Percentiles rank a stretch among this genome's conserved stretches.
Evolutionary conservation across 2,329 filamentous ascomycete species (phyloP).

Genomic region (Gremmenia infestans): DNA sequence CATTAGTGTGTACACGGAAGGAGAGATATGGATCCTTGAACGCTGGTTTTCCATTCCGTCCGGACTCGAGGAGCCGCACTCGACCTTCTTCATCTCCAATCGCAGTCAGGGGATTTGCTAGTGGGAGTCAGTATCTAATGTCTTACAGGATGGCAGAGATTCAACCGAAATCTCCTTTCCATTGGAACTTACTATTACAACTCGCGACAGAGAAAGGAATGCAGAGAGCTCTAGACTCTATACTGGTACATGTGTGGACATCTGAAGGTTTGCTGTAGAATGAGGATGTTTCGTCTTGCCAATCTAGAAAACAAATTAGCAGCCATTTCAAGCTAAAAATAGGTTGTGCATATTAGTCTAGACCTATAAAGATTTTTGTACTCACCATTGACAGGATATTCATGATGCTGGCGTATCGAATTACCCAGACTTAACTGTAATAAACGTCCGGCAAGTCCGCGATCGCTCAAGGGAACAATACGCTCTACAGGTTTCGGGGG

Average conservation of each 20-base stretch:
- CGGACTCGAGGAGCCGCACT: constrained; percentile 59
- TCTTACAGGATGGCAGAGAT: too few species aligned
- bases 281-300: constrained; percentile 28
- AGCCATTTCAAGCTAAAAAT: neutral
- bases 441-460: constrained; percentile 24
- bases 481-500: constrained; percentile 13
- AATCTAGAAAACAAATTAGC: constrained; percentile 24
- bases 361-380: neutral
- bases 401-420: constrained; percentile 14
- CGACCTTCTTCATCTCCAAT: constrained; percentile 66
- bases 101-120: constrained; percentile 62
- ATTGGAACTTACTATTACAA: constrained; percentile 54
- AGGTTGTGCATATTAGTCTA: too few species aligned
- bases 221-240: constrained; percentile 18
- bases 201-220: constrained; percentile 62
- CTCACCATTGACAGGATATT: constrained; percentile 30
- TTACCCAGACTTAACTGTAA: constrained; percentile 23
- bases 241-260: constrained; percentile 26
- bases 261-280: constrained; percentile 30
- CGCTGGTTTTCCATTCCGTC: constrained; percentile 40
- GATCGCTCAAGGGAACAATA: constrained; percentile 19
- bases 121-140: constrained; percentile 16
- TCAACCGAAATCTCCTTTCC: neutral
- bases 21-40: constrained; percentile 55
- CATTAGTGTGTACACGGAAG: constrained; percentile 63